These are phyloP conservation scores for Pholiota adiposa DNA, from an alignment of 1,284 basidiomycete genomes.

Conservation along the genomic window DNA sequence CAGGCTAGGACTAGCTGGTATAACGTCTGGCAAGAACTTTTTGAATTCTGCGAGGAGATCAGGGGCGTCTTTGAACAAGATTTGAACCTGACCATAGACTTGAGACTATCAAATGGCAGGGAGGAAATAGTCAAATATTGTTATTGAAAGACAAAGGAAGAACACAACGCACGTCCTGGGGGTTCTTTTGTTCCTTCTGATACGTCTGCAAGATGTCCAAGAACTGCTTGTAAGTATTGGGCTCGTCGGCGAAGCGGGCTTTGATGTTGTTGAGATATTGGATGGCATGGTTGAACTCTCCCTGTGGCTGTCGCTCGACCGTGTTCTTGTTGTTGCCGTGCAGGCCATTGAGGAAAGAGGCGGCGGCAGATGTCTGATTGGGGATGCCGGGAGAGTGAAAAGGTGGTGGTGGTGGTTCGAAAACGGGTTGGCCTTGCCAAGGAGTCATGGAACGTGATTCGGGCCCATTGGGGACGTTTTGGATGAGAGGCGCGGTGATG, in stretches of 20 bases:
- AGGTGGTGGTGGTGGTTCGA: slow-evolving; percentile 35
- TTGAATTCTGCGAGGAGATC: slow-evolving; percentile 97
- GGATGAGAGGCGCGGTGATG: slow-evolving; percentile 33
- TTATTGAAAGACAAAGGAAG: slow-evolving; percentile 1
- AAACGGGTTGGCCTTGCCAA: slow-evolving; percentile 36
- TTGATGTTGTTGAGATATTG: slow-evolving; percentile 99
- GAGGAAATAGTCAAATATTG: slow-evolving; percentile 7
- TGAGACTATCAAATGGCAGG: slow-evolving; percentile 49
- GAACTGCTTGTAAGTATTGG: slow-evolving; percentile 97
- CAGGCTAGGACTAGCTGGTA: slow-evolving; percentile 40
- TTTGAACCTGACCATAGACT: slow-evolving; percentile 93
- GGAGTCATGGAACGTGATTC: slow-evolving; percentile 52
- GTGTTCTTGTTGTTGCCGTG: slow-evolving; percentile 48
- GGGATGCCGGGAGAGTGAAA: slow-evolving; percentile 43
- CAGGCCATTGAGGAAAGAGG: slow-evolving; percentile 62
- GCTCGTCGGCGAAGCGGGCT: slow-evolving; percentile 88
- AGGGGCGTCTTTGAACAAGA: slow-evolving; percentile 90
- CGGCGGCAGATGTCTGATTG: slow-evolving; percentile 56
- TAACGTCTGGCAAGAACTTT: slow-evolving; percentile 87
- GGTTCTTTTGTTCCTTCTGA: slow-evolving; percentile 91
- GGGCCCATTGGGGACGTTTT: slow-evolving; percentile 32
- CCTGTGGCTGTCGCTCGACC: slow-evolving; percentile 50
- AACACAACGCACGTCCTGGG: slow-evolving; percentile 76
- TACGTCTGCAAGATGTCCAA: slow-evolving; percentile 98
- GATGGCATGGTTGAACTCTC: slow-evolving; percentile 97